Evolutionary conservation across 129 eudicot genomes (phyloP), one percentile per base, ranked within the genome.

Genomic region (Arctium lappa): DNA sequence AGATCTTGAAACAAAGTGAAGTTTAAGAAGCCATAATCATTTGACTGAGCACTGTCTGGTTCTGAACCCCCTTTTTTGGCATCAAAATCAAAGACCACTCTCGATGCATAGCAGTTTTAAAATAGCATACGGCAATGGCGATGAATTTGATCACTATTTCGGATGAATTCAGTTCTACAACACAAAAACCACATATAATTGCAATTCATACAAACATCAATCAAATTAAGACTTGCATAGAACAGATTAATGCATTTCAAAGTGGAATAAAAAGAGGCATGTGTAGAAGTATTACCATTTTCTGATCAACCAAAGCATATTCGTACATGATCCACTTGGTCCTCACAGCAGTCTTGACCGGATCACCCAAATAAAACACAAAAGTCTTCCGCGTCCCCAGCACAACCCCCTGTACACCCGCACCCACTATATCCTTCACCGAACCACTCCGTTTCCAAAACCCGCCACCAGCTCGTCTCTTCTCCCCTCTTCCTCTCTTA

Each of bases 251-350:
- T 1, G 73, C 10, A 80, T 34, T 22, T n/a, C 40, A 32, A 72
- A 72, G 0, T 27, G 50, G 12, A 48, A 22, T 3, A 27, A 73
- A n/a, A 72, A 36, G 15, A 13, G 77, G 10, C 33, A 11, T 15
- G 9, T 3, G 69, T 33, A 8, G 8, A 76, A 76, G 53, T 15
- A 31, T 29, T 88, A 88, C 91, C 89, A 79, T 50, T 62, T 74
- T 66, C 5, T 81, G 85, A 62, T 86, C 88, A 81, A 76, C 12
- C 12, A 88, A 86, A 0, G 91, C 86, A 82, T 90, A 90, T 68
- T 90, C 94, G 46, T 90, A 81, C 94, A 90, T 88, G n/a, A 90
- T 37, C 94, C 91, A 90, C 68, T 84, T 87, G 5, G 91, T 90
- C 84, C 73, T 90, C 4, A 76, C 75, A 62, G 74, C 83, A 60